Evolutionary conservation across 768 basidiomycete species (phyloP).

Genomic region (Candolleomyces eurysporus): DNA sequence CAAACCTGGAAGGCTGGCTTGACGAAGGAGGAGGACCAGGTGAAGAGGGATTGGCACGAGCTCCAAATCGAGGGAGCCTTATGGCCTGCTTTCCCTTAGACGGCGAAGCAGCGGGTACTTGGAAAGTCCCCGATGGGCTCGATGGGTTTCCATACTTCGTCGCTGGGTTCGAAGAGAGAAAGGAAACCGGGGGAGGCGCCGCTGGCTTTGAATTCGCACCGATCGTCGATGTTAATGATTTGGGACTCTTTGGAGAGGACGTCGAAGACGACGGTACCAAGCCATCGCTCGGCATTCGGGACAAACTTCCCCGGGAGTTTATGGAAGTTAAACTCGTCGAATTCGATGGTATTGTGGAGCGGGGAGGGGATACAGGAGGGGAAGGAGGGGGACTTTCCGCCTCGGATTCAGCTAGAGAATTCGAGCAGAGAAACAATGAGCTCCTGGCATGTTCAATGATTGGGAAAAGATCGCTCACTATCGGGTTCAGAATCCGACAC

Average conservation of each 20-base stretch:
- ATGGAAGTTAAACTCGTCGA: not conserved
- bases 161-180: not conserved
- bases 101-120: too few species aligned
- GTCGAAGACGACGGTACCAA: too few species aligned
- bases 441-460: too few species aligned
- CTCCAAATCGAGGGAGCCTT: too few species aligned
- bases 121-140: too few species aligned
- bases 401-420: not conserved
- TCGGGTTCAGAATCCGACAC: too few species aligned
- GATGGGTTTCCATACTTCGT: not conserved
- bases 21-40: too few species aligned
- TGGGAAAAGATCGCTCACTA: too few species aligned
- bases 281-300: too few species aligned
- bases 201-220: not conserved
- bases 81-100: too few species aligned
- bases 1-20: too few species aligned
- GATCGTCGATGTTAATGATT: not conserved
- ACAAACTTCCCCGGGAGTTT: not conserved
- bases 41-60: too few species aligned
- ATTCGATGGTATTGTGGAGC: not conserved
- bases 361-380: not conserved
- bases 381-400: not conserved
- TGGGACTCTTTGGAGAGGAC: not conserved
- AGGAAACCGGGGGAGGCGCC: not conserved
- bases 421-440: not conserved